Evolutionary conservation across 495 filamentous ascomycete genomes (phyloP), one percentile per base, ranked within the genome.

Genomic region (Parmelia sp.): DNA sequence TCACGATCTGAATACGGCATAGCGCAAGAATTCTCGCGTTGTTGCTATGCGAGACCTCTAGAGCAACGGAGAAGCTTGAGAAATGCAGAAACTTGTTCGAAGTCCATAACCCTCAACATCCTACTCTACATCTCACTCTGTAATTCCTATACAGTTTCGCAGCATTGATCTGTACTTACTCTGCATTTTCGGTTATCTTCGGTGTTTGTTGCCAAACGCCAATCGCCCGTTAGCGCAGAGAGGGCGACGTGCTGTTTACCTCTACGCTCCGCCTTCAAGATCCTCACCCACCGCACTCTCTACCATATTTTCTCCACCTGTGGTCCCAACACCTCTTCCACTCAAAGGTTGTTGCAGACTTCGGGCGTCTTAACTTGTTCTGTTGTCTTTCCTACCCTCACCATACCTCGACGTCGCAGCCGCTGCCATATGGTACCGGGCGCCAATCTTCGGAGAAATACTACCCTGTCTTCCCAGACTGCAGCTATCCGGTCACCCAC

Each of bases 181-280:
- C 23, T 61, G 64, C 59, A 62, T 57, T 33, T 62, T 42, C 57
- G 21, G 2, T 36, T n/a, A 57, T 25, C 36, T 61, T 37, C 25
- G 33, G 59, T 65, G 37, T 61, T 66, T 58, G 64, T 57, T 39
- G 33, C 47, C 47, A 61, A 49, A 47, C 64, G 64, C 64, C 33
- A 56, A 39, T 61, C 39, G 61, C 62, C 56, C 45, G n/a, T 45
- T 65, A 65, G 64, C 58, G 64, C 47, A 55, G 58, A 65, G 47
- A 61, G 64, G 64, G 58, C 37, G 45, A 27, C 59, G 47, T 57
- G 44, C 65, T 66, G 65, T 66, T 66, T 66, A 66, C 65, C 59
- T 66, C 60, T 25, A 40, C 60, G 58, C 60, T 66, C 42, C 53
- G 42, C 55, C 44, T 57, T 19, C 27, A 36, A 33, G 63, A 29